Base-by-base conservation (phyloP, 805 yeast species). In the Lachancea sp. region DNA sequence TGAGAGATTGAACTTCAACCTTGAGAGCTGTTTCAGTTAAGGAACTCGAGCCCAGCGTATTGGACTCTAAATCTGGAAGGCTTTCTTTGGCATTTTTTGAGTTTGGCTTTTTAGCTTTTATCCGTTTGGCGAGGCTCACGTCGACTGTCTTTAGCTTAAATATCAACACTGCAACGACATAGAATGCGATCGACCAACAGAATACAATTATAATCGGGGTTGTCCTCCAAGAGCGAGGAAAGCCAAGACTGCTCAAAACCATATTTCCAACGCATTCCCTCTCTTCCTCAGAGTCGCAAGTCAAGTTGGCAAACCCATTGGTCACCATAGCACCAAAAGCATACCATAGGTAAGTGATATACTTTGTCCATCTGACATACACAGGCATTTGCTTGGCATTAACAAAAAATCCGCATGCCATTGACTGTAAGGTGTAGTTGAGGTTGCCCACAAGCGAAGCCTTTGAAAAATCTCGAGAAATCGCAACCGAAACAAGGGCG, bases 291-390 rank as follows among this genome's bases (percentile, higher is more conserved):
- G 74, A 77, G 54, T 87, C 81, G 42, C 75, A 78, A 12, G 88
- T 88, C 35, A 60, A 49, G 29, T 73, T 76, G 1, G 83, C 69
- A 57, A 77, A 87, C 53, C 85, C 81, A 56, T 81, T 83, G 0
- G 89, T 73, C 34, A 74, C 55, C 46, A 81, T 56, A 1, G 80
- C 81, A 2, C 93, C 93, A 62, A 83, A 84, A 0, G 81, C 81
- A 57, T 83, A 87, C 86, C 90, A 88, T 42, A 82, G 71, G 58
- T 77, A 84, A 0, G 91, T 81, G 46, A 81, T 67, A 62, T 84
- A 87, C 58, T 82, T 85, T 4, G 82, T 74, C 96, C 96, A 87
- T 30, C 87, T 71, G 8, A 87, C 95, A 56, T 88, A 88, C 1
- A 85, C 95, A 0, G 95, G 95, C 79, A 86, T 73, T 1, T 77